phyloP scores from a whole-genome alignment of 106 monocot species.

The Phalaenopsis aphrodite region DNA sequence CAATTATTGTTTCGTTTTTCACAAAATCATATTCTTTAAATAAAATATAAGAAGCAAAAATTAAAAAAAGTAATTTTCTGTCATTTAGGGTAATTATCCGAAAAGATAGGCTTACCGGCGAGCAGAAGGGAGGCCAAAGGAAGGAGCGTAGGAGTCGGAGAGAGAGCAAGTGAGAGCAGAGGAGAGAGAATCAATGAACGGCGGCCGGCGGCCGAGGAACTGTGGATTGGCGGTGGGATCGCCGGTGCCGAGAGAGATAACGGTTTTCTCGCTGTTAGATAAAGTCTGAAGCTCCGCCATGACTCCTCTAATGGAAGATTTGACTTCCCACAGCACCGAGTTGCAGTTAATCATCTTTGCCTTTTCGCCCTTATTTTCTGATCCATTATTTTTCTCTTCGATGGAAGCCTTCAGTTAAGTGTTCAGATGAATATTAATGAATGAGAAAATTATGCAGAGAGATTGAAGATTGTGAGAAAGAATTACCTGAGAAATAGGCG shows the following conservation, averaged over 20 bases:
- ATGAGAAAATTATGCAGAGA: background rate
- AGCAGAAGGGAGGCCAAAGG: slow-evolving; percentile 47
- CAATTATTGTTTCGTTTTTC: no score
- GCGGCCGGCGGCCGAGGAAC: slow-evolving; percentile 22
- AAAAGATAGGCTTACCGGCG: slow-evolving; percentile 31
- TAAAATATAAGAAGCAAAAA: no score
- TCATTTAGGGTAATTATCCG: no score
- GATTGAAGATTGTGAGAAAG: background rate
- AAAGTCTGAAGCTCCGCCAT: slow-evolving; percentile 41
- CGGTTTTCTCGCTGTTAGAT: slow-evolving; percentile 29
- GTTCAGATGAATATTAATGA: background rate
- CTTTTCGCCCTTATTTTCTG: background rate
- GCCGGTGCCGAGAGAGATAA: slow-evolving; percentile 69
- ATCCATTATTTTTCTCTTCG: background rate
- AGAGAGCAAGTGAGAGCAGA: slow-evolving; percentile 19
- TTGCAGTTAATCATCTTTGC: slow-evolving; percentile 30
- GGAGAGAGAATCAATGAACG: slow-evolving; percentile 20
- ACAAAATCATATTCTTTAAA: no score
- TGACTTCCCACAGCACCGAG: slow-evolving; percentile 33
- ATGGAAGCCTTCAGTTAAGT: background rate
- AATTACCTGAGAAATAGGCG: no score
- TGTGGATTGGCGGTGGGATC: slow-evolving; percentile 46
- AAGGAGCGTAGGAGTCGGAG: slow-evolving; percentile 64
- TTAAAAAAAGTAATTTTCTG: no score
- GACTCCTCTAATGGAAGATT: slow-evolving; percentile 53